These are phyloP conservation scores for Nothophytophthora sp. DNA, from an alignment of 352 stramenopile species.

Conservation along the genomic window DNA sequence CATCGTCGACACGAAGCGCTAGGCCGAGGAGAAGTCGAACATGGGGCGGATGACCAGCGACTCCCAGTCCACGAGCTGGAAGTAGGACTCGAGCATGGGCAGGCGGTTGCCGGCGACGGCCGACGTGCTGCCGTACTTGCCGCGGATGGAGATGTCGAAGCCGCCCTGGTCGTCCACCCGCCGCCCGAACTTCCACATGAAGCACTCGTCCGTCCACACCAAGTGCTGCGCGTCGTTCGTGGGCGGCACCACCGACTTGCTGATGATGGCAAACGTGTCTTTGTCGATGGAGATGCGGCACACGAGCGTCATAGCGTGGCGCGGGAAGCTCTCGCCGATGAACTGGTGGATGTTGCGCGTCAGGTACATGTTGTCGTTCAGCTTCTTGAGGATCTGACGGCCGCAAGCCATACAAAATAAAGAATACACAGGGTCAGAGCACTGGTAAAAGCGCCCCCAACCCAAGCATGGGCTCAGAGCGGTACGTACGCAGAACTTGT, in stretches of 20 bases:
- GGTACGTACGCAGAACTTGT: slow-evolving; percentile 81
- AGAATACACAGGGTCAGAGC: no score
- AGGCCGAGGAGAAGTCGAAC: slow-evolving; percentile 62
- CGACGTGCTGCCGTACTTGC: slow-evolving; percentile 84
- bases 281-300: slow-evolving; percentile 84
- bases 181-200: slow-evolving; percentile 82
- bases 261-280: slow-evolving; percentile 81
- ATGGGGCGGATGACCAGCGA: slow-evolving; percentile 80
- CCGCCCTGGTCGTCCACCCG: slow-evolving; percentile 51
- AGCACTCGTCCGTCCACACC: slow-evolving; percentile 89
- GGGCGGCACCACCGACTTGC: slow-evolving; percentile 77
- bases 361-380: slow-evolving; percentile 86
- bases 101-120: slow-evolving; percentile 81
- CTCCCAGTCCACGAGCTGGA: slow-evolving; percentile 85
- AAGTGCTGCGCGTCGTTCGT: slow-evolving; percentile 84
- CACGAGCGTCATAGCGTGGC: slow-evolving; percentile 82
- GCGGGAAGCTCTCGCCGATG: slow-evolving; percentile 84
- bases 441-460: background rate
- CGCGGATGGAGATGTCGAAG: slow-evolving; percentile 76
- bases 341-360: slow-evolving; percentile 89
- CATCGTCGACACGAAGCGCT: no score
- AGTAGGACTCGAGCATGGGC: slow-evolving; percentile 86
- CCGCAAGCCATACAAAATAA: slow-evolving; percentile 3
- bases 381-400: slow-evolving; percentile 85
- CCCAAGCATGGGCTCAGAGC: background rate